Conservation (phyloP, 2,329 filamentous ascomycete genomes). For the Bipolaris victoriae region DNA sequence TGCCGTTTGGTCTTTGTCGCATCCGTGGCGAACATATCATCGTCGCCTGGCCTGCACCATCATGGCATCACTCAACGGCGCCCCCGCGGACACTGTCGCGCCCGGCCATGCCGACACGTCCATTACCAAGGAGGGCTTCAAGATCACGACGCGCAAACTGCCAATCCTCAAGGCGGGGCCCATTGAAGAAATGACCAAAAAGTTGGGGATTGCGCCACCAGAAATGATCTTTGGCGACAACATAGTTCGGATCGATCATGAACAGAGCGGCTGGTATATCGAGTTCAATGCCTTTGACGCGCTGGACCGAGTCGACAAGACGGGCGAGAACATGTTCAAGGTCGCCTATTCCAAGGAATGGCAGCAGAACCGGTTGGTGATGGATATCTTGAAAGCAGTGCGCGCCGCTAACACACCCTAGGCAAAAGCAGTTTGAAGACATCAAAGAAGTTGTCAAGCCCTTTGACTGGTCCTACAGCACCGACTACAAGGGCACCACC, state of each 20-base stretch:
- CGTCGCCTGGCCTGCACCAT: background rate
- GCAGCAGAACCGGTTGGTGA: conserved; percentile 67
- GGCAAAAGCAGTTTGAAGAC: conserved; percentile 78
- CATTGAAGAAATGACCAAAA: conserved; percentile 82
- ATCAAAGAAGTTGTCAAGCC: conserved; percentile 95
- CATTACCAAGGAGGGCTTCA: conserved; percentile 62
- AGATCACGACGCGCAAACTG: conserved; percentile 82
- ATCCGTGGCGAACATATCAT: background rate
- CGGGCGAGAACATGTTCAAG: conserved; percentile 85
- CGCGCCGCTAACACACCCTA: conserved; percentile 44
- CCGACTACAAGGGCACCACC: conserved; percentile 79
- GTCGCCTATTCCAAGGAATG: conserved; percentile 92
- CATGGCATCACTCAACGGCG: conserved; percentile 43
- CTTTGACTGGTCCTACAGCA: conserved; percentile 98
- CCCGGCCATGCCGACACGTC: conserved; percentile 45
- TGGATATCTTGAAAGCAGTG: background rate
- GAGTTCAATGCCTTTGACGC: conserved; percentile 86
- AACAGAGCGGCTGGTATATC: conserved; percentile 76
- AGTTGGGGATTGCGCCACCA: conserved; percentile 83
- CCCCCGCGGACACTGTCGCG: conserved; percentile 41
- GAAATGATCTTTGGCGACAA: conserved; percentile 99
- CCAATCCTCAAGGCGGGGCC: conserved; percentile 92
- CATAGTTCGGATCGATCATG: conserved; percentile 74
- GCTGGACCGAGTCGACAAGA: conserved; percentile 92
- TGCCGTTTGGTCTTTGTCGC: background rate